Conservation (phyloP, 2,329 filamentous ascomycete genomes). For the Arachnopeziza araneosa region DNA sequence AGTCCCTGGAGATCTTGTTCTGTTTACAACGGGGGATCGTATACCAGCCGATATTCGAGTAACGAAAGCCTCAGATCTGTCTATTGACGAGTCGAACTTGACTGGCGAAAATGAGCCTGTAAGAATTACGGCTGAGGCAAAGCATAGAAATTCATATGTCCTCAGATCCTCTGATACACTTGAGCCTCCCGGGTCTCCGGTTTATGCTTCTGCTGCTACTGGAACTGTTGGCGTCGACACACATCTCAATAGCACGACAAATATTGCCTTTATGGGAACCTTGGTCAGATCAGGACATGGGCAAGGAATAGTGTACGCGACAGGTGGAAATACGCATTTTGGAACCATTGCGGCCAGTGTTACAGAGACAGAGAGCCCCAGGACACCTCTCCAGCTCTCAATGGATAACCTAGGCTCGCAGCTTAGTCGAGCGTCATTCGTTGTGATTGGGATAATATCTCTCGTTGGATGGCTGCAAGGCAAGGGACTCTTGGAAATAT, state of each 20-base stretch:
- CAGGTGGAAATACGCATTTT: constrained; percentile 89
- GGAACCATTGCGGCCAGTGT: constrained; percentile 93
- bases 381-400: constrained; percentile 87
- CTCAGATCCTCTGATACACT: constrained; percentile 28
- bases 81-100: constrained; percentile 93
- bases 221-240: constrained; percentile 59
- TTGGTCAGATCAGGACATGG: constrained; percentile 92
- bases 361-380: constrained; percentile 89
- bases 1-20: constrained; percentile 85
- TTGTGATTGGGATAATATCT: constrained; percentile 89
- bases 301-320: constrained; percentile 95
- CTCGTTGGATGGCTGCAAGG: constrained; percentile 86
- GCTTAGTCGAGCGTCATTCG: constrained; percentile 93
- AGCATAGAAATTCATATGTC: constrained; percentile 26
- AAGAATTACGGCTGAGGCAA: constrained; percentile 65
- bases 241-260: constrained; percentile 68
- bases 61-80: constrained; percentile 80
- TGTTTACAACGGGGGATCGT: constrained; percentile 93
- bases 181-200: constrained; percentile 45
- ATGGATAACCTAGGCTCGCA: constrained; percentile 98
- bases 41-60: constrained; percentile 96
- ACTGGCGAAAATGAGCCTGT: constrained; percentile 97
- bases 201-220: constrained; percentile 52
- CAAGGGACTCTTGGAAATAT: constrained; percentile 85
- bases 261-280: constrained; percentile 98